Conservation (phyloP, 805 yeast species). For the Millerozyma miso region DNA sequence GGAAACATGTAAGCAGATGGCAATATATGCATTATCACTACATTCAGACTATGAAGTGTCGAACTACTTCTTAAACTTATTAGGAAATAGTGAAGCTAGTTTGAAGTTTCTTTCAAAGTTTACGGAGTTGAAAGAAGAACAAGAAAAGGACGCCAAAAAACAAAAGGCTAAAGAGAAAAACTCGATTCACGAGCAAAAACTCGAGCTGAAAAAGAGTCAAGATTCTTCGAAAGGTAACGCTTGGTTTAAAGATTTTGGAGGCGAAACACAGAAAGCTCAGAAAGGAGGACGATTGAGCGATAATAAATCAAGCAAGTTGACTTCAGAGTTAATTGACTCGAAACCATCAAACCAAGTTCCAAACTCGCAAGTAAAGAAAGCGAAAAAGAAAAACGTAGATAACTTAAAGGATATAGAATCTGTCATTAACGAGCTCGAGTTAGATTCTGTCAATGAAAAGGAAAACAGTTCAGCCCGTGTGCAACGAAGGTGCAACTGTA, state of each 20-base stretch:
- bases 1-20: constrained; percentile 51
- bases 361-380: constrained; percentile 23
- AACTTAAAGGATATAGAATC: constrained; percentile 64
- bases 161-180: background rate
- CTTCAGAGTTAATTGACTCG: constrained; percentile 44
- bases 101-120: constrained; percentile 45
- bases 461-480: constrained; percentile 9
- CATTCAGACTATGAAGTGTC: constrained; percentile 45
- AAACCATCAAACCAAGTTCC: constrained; percentile 27
- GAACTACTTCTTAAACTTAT: constrained; percentile 49
- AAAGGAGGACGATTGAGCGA: constrained; percentile 7
- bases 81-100: constrained; percentile 56
- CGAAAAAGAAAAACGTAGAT: constrained; percentile 46
- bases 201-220: background rate
- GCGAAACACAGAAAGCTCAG: background rate
- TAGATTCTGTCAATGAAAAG: constrained; percentile 8
- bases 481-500: constrained; percentile 61
- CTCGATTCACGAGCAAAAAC: background rate
- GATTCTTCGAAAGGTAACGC: background rate
- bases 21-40: constrained; percentile 48
- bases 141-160: background rate
- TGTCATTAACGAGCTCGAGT: constrained; percentile 51
- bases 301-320: constrained; percentile 11
- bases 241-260: background rate
- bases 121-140: constrained; percentile 33